Evolutionary conservation across 1,284 basidiomycete genomes (phyloP), one percentile per base, ranked within the genome.

Genomic region (Ceratobasidium sp.): DNA sequence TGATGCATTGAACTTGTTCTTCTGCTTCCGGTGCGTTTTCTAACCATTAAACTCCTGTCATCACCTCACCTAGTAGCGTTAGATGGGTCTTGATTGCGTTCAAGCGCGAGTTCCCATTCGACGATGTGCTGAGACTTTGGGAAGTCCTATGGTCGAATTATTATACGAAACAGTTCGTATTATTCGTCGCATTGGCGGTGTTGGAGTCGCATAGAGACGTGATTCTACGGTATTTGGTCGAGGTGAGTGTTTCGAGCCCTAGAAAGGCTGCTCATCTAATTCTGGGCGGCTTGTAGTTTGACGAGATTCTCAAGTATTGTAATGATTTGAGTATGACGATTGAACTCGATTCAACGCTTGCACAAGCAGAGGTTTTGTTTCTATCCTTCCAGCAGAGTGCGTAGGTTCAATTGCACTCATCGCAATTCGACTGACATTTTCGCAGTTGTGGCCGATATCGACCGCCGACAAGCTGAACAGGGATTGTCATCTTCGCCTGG

Each of bases 121-220:
- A 90, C 39, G 90, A 96, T 60, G 90, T 98, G 27, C 80, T 95
- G 36, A 83, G 85, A 21, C 79, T 99, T 7, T 99, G 97, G 97
- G 97, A 99, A 78, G 89, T 93, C 9, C 79, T 97, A n/a, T 97
- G 93, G 91, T 95, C 95, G 5, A 87, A 95, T 74, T 90, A 91
- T 75, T 94, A 94, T 78, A 92, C 89, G 76, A 85, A 84, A 36
- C 81, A 88, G 36, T 98, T 98, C 75, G 87, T 95, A n/a, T 84
- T 99, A 2, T 99, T 99, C 75, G 84, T 98, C 21, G 95, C 95
- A 0, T 83, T 99, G 23, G 95, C 95, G 0, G 85, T 99, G 36
- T 82, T 99, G 11, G 93, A 98, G 77, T 91, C 90, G 3, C 95
- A 99, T 78, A 83, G 95, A 41, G 94, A 97, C 74, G 90, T 97